Evolutionary conservation across 441 rosid species (phyloP).

Genomic region (Raphanus hybrid): DNA sequence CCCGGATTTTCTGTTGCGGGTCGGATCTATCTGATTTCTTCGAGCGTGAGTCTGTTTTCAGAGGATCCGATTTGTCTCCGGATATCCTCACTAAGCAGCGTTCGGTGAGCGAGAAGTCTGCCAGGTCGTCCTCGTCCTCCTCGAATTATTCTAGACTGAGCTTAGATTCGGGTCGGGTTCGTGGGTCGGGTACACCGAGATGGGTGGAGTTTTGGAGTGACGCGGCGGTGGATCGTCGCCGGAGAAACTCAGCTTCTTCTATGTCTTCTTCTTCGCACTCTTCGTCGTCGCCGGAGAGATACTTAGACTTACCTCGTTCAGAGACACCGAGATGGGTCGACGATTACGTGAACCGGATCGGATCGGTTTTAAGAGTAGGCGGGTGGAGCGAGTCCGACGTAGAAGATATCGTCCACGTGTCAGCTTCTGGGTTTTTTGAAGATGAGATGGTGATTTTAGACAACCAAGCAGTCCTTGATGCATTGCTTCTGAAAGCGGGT

Average conservation of each 20-base stretch:
- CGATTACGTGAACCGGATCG: constrained; percentile 70
- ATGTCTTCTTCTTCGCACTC: constrained; percentile 62
- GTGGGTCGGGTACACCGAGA: constrained; percentile 62
- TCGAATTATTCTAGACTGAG: constrained; percentile 63
- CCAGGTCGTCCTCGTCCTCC: constrained; percentile 43
- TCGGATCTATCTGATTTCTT: constrained; percentile 87
- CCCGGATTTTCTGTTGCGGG: constrained; percentile 86
- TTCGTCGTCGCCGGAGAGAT: constrained; percentile 76
- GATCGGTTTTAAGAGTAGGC: constrained; percentile 76
- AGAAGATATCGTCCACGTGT: constrained; percentile 71
- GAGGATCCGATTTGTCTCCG: constrained; percentile 51
- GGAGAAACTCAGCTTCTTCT: constrained; percentile 72
- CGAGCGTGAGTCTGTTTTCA: constrained; percentile 69
- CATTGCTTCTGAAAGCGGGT: constrained; percentile 76
- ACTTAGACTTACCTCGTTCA: constrained; percentile 66
- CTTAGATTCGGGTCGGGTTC: constrained; percentile 57
- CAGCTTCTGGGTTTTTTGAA: constrained; percentile 83
- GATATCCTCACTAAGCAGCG: constrained; percentile 54
- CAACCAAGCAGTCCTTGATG: constrained; percentile 74
- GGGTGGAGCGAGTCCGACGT: constrained; percentile 88
- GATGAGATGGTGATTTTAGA: constrained; percentile 77
- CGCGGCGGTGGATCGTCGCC: constrained; percentile 73
- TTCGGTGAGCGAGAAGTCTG: constrained; percentile 66
- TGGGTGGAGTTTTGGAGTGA: constrained; percentile 99
- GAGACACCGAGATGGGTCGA: constrained; percentile 88